These are phyloP conservation scores for Bassia scoparia DNA, from an alignment of 148 eudicot species.

Conservation along the genomic window DNA sequence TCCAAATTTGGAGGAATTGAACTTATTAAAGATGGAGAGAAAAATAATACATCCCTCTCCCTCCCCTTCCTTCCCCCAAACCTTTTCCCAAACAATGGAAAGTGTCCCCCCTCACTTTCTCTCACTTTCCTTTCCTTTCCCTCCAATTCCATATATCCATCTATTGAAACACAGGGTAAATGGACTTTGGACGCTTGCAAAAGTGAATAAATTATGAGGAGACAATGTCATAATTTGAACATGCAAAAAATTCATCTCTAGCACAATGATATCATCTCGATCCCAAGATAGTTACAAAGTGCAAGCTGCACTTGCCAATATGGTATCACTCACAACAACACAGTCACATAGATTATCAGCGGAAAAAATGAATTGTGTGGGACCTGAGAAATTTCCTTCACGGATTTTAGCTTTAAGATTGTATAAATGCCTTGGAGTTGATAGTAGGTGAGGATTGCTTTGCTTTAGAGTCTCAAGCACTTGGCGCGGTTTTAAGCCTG, in stretches of 20 bases:
- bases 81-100: too few relatives aligned
- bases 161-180: too few relatives aligned
- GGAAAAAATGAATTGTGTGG: background rate
- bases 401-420: conserved; percentile 46
- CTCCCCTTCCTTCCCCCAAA: too few relatives aligned
- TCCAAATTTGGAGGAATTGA: too few relatives aligned
- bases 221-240: background rate
- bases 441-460: conserved; percentile 43
- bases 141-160: too few relatives aligned
- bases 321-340: conserved; percentile 8
- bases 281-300: background rate
- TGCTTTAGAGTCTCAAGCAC: conserved; percentile 44
- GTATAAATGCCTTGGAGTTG: conserved; percentile 46
- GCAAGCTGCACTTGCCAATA: background rate
- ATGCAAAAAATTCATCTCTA: background rate
- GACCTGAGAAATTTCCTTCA: conserved; percentile 44
- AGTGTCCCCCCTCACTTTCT: too few relatives aligned
- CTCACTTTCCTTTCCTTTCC: too few relatives aligned
- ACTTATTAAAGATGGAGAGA: too few relatives aligned
- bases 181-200: background rate
- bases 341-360: background rate
- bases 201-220: background rate
- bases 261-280: background rate
- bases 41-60: too few relatives aligned
- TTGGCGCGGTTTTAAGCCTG: conserved; percentile 46